Evolutionary conservation across 1,139 yeast species (phyloP).

Genomic region (Taphrina communis): DNA sequence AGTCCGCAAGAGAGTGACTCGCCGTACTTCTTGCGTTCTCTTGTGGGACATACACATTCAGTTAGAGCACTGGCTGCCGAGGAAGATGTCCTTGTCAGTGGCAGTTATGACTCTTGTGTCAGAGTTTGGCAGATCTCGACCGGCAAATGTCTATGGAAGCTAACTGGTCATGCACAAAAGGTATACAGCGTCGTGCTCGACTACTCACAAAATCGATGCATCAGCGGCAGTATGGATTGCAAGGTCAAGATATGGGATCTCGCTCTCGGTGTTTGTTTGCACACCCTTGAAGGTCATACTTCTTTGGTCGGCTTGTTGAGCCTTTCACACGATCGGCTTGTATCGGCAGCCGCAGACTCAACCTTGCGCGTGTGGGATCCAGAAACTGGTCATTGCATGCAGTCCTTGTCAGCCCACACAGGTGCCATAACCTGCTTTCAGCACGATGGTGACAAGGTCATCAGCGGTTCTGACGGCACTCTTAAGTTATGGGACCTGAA

Average conservation of each 20-base stretch:
- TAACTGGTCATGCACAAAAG: conserved; percentile 83
- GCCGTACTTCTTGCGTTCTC: conserved; percentile 75
- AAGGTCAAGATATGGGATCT: conserved; percentile 90
- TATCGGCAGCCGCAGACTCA: conserved; percentile 95
- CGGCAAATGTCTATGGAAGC: conserved; percentile 72
- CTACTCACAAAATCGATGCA: conserved; percentile 73
- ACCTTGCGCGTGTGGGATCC: conserved; percentile 94
- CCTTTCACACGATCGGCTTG: conserved; percentile 76
- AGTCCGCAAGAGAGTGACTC: conserved; percentile 53
- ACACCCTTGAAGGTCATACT: conserved; percentile 80
- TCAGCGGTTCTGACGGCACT: conserved; percentile 87
- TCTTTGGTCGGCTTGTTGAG: conserved; percentile 87
- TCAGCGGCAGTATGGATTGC: conserved; percentile 91
- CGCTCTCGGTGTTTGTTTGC: conserved; percentile 69
- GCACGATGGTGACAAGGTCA: conserved; percentile 81
- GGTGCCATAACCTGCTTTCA: conserved; percentile 94
- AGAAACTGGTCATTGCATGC: conserved; percentile 67
- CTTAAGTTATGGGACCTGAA: conserved; percentile 82
- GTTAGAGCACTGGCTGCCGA: conserved; percentile 88
- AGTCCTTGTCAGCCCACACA: conserved; percentile 80
- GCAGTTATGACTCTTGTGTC: conserved; percentile 88
- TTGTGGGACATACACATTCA: conserved; percentile 83
- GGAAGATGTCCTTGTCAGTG: conserved; percentile 83
- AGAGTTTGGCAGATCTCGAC: conserved; percentile 89
- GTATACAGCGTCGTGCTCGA: conserved; percentile 89